Evolutionary conservation across 2,329 filamentous ascomycete species (phyloP).

Genomic region (Neonectria punicea): DNA sequence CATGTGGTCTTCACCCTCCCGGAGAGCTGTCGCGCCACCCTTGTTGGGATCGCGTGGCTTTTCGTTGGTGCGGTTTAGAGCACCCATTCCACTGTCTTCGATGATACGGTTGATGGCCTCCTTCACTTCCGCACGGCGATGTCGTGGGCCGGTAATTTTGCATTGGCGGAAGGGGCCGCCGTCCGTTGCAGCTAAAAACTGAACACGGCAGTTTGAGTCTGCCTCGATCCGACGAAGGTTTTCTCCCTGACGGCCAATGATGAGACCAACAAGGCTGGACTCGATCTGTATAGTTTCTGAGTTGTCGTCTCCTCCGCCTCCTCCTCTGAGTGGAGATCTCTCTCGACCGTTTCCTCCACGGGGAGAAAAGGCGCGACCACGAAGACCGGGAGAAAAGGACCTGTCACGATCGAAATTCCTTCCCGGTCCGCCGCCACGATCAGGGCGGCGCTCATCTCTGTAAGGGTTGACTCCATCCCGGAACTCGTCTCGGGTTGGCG

Average conservation of each 20-base stretch:
- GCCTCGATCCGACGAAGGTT: conserved; percentile 86
- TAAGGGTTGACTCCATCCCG: conserved; percentile 85
- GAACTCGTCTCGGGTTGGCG: conserved; percentile 76
- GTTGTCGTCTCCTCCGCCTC: conserved; percentile 66
- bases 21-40: conserved; percentile 61
- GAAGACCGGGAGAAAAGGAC: conserved; percentile 74
- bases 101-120: conserved; percentile 88
- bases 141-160: conserved; percentile 81
- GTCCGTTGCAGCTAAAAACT: conserved; percentile 84
- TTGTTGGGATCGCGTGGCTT: conserved; percentile 53
- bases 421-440: conserved; percentile 50
- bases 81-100: conserved; percentile 73
- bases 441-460: conserved; percentile 82
- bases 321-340: conserved; percentile 65
- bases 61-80: conserved; percentile 56
- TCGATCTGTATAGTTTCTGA: conserved; percentile 88
- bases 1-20: conserved; percentile 85
- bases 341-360: conserved; percentile 64
- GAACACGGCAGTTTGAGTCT: conserved; percentile 84
- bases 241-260: conserved; percentile 91
- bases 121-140: conserved; percentile 81
- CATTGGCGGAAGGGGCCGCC: conserved; percentile 82
- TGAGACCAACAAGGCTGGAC: conserved; percentile 85
- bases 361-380: conserved; percentile 69
- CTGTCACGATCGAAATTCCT: conserved; percentile 68